Evolutionary conservation across 805 yeast genomes (phyloP).

Genomic region (Wickerhamiella allomyrinae): DNA sequence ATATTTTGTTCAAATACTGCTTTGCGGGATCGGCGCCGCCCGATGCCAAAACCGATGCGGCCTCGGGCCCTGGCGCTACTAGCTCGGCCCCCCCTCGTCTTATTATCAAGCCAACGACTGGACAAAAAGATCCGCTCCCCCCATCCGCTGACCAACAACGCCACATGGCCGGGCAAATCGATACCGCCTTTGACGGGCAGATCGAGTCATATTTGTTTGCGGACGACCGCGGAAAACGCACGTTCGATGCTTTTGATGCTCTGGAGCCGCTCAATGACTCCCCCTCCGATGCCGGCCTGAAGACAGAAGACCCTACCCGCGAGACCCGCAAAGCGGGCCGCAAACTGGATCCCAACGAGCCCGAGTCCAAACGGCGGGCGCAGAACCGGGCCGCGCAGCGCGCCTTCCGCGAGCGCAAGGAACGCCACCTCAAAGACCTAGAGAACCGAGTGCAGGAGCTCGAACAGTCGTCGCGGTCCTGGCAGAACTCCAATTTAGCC

Average conservation of each 20-base stretch:
- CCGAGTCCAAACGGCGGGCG: slow-evolving; percentile 81
- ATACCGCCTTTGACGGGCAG: not conserved
- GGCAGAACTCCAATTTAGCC: slow-evolving; percentile 57
- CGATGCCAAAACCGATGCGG: no score
- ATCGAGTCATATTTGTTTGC: not conserved
- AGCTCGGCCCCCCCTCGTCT: no score
- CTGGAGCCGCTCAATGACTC: not conserved
- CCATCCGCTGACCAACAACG: not conserved
- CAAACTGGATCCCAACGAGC: slow-evolving; percentile 51
- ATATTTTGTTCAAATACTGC: no score
- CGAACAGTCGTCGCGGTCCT: slow-evolving; percentile 57
- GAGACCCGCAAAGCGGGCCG: slow-evolving; percentile 35
- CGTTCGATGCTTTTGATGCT: not conserved
- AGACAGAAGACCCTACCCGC: no score
- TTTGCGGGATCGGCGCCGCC: no score
- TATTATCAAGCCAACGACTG: no score
- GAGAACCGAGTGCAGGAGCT: slow-evolving; percentile 62
- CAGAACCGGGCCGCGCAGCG: slow-evolving; percentile 98
- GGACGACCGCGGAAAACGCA: not conserved
- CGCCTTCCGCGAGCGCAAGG: slow-evolving; percentile 91
- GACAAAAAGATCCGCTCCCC: not conserved
- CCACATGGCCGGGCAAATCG: slow-evolving; percentile 1
- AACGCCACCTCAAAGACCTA: slow-evolving; percentile 67
- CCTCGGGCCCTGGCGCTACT: no score
- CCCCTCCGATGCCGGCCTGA: not conserved